phyloP scores from a whole-genome alignment of 139 green algal species.

The Chlorella sp. region DNA sequence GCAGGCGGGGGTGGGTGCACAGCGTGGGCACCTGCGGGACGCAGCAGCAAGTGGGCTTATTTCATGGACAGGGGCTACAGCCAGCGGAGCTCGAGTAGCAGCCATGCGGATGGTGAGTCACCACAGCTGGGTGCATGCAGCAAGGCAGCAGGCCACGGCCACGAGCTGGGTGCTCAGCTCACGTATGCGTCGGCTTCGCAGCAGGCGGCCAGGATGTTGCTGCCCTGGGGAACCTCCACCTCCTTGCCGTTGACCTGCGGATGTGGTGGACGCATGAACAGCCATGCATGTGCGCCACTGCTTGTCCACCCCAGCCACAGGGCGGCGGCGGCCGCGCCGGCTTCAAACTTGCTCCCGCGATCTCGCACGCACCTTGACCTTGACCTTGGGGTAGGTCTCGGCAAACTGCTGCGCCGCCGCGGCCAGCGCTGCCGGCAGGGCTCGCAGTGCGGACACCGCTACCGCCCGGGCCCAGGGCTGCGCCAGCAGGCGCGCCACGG shows the following conservation, averaged over 20 bases:
- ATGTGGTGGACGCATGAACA: no score
- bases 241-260: conserved; percentile 10
- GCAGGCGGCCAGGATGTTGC: conserved; percentile 5
- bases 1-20: conserved; percentile 42
- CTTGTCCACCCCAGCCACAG: no score
- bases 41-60: neutral
- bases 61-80: no score
- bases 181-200: neutral
- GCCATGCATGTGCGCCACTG: no score
- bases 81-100: no score
- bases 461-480: no score
- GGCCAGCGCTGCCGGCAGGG: neutral
- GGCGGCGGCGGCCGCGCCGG: no score
- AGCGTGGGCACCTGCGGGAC: conserved; percentile 35
- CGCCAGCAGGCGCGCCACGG: no score
- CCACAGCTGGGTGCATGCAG: neutral
- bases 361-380: neutral
- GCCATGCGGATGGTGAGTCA: neutral
- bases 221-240: neutral
- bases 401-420: neutral
- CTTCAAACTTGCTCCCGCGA: no score
- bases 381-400: neutral
- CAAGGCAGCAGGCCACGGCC: neutral
- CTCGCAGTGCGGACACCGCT: no score
- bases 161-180: neutral